Percentiles rank a stretch among this genome's conserved stretches.
phyloP scores from a whole-genome alignment of 805 yeast genomes.

The Myxozyma neotropica region DNA sequence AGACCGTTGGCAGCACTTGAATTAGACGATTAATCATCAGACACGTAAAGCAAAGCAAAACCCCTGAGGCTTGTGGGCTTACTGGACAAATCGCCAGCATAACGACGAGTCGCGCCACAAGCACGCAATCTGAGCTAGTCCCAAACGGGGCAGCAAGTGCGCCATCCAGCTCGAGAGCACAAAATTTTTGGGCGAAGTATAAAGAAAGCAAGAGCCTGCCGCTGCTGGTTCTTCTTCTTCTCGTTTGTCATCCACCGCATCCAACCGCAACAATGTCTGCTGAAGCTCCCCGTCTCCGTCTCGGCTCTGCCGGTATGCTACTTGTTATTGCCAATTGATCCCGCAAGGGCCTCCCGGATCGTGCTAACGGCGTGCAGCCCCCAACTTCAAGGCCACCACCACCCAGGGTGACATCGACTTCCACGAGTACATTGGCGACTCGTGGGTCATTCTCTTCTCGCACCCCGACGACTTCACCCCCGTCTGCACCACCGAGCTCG shows the following conservation, averaged over 20 bases:
- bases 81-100: background rate
- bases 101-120: background rate
- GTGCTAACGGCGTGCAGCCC: conserved; percentile 59
- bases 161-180: conserved; percentile 5
- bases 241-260: background rate
- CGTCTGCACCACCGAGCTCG: conserved; percentile 93
- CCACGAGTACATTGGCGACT: conserved; percentile 82
- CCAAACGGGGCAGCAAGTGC: conserved; percentile 7
- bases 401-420: conserved; percentile 82
- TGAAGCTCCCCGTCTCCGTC: conserved; percentile 33
- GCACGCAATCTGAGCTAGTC: conserved; percentile 28
- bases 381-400: conserved; percentile 82
- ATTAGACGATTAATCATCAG: too few species aligned
- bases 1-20: too few species aligned
- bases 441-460: conserved; percentile 86
- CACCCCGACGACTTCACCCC: conserved; percentile 98
- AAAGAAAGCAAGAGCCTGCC: background rate
- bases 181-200: background rate
- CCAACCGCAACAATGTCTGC: conserved; percentile 15
- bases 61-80: too few species aligned
- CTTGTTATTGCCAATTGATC: background rate
- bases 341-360: too few species aligned
- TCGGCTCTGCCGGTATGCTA: conserved; percentile 25
- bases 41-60: background rate
- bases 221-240: background rate